Evolutionary conservation across 2,329 filamentous ascomycete species (phyloP).

Genomic region (Rachicladosporium sp.): DNA sequence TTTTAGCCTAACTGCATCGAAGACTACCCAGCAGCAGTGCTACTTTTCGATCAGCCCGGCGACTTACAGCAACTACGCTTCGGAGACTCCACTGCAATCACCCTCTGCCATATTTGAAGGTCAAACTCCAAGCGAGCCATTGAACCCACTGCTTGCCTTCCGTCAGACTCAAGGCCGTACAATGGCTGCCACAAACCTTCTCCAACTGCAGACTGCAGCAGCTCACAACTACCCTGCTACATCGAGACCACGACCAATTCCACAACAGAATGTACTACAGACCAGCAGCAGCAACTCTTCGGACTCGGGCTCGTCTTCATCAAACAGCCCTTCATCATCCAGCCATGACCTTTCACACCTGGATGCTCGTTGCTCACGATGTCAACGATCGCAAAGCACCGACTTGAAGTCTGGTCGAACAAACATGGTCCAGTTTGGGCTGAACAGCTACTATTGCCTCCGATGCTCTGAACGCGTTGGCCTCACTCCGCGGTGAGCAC

Average conservation of each 20-base stretch:
- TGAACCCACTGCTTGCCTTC: conserved; percentile 11
- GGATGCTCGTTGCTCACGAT: conserved; percentile 24
- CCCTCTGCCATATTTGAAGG: not conserved
- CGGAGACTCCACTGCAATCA: not conserved
- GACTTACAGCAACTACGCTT: not conserved
- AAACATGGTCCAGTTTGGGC: conserved; percentile 26
- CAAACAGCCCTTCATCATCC: conserved; percentile 10
- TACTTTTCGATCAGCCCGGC: conserved; percentile 5
- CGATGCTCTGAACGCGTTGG: conserved; percentile 26
- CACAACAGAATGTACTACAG: conserved; percentile 22
- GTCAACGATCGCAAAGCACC: conserved; percentile 23
- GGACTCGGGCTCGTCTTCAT: conserved; percentile 8
- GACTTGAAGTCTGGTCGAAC: conserved; percentile 21
- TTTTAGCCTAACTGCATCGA: too few species aligned
- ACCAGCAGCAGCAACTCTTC: conserved; percentile 21
- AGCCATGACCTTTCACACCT: conserved; percentile 12
- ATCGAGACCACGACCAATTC: conserved; percentile 18
- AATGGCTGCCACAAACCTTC: conserved; percentile 14
- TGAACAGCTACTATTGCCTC: conserved; percentile 27
- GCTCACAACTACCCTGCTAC: conserved; percentile 9
- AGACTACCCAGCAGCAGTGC: not conserved
- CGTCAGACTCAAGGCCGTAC: conserved; percentile 3
- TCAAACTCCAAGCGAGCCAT: not conserved
- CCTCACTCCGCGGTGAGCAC: conserved; percentile 16
- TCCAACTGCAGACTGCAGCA: conserved; percentile 23